Percentiles rank a stretch among this genome's conserved stretches.
phyloP scores from a whole-genome alignment of 2,329 filamentous ascomycete genomes.

The Alternaria gansuensis region DNA sequence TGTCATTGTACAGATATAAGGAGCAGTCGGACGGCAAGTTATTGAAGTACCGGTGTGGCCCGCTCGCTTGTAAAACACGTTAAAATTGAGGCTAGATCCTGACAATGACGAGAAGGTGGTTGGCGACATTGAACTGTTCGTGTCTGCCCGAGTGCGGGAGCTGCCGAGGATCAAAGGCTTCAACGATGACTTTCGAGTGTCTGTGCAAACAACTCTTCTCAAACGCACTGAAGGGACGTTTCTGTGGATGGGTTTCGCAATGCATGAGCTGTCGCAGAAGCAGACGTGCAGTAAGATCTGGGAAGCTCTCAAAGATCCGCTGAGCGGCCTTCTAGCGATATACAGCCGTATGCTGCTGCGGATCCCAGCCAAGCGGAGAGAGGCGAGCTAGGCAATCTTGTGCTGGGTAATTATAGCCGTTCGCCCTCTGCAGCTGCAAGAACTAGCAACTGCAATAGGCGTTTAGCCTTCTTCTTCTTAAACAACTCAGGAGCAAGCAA shows the following conservation, averaged over 20 bases:
- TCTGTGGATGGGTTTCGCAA: conserved; percentile 44
- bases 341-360: conserved; percentile 43
- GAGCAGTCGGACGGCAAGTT: no score
- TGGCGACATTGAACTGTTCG: conserved; percentile 39
- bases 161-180: conserved; percentile 27
- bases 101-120: conserved; percentile 30
- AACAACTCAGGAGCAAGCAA: background rate
- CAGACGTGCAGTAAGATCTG: conserved; percentile 17
- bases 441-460: conserved; percentile 4
- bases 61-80: no score
- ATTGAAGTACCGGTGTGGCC: no score
- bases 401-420: background rate
- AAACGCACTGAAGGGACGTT: conserved; percentile 45
- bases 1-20: no score
- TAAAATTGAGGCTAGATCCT: conserved; percentile 32
- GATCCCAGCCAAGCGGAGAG: conserved; percentile 27
- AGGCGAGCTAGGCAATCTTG: conserved; percentile 28
- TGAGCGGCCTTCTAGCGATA: conserved; percentile 36
- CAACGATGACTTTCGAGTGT: conserved; percentile 10
- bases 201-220: conserved; percentile 26
- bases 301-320: conserved; percentile 28
- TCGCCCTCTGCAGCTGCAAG: background rate
- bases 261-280: conserved; percentile 28
- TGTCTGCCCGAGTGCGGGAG: conserved; percentile 31
- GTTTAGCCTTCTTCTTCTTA: background rate